Base-by-base conservation (phyloP, 352 stramenopile species). In the Globisporangium splendens region DNA sequence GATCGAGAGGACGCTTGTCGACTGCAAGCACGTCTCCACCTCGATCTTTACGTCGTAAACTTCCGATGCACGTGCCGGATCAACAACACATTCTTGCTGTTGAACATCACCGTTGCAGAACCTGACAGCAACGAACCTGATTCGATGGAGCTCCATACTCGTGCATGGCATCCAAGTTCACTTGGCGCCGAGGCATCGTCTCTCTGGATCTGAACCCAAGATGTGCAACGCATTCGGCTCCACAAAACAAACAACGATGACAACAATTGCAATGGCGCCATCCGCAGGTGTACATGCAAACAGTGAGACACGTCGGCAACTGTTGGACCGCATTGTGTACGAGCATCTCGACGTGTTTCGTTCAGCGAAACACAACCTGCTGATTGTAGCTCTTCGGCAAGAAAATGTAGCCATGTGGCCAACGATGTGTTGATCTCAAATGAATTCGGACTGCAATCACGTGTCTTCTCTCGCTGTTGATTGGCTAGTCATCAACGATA, bases 301-400 rank as follows among this genome's bases (percentile, higher is more conserved):
- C 6, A 42, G 39, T 43, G 14, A 63, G 33, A 54, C 50, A 14
- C 63, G 69, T 1, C 53, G 58, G 0, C n/a, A 62, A 44, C 54
- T 74, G 15, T 41, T 73, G 0, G 49, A 68, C 11, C 35, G 51
- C 24, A 18, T 80, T 1, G 46, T 77, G 14, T 31, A 8, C 13
- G 39, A 64, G 28, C 66, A 77, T 39, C 50, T 80, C 28, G 66
- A 77, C 21, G 59, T 75, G 17, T 79, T 79, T 43, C 59, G 71
- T 0, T 79, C 71, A 0, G 55, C 42, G 2, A 51, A 60, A 42
- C 68, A 73, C 43, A 50, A 58, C 13, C 35, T 79, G 46, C 48
- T 80, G n/a, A 65, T 75, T 8, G 28, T 35, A 35, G 46, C 39
- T 77, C 3, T 54, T 52, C 1, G n/a, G 64, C 41, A 56, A 31